Evolutionary conservation across 805 yeast species (phyloP), one percentile per base, ranked within the genome.

Genomic region (Cyberlindnera subsufficiens): DNA sequence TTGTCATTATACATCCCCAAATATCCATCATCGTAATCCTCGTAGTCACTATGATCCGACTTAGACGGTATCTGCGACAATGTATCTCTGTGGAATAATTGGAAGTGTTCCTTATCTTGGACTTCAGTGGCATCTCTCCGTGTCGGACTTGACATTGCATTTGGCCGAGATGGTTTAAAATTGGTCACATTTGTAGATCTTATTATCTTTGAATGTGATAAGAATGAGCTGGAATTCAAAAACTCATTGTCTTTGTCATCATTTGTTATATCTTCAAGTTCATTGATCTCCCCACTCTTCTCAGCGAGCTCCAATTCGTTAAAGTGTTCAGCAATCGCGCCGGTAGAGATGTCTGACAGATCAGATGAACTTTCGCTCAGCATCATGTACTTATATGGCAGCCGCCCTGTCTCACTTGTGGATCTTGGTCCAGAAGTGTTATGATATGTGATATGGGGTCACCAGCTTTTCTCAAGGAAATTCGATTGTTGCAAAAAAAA

Each of bases 121-220:
- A 22, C 17, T 18, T 29, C 27, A 7, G 37, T 34, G 20, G 37
- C 32, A 18, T 47, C 49, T 30, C 50, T 39, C 6, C 58, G 46
- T 2, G 54, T 50, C 6, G 61, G 60, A 19, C 60, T 56, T 4
- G 49, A 16, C 2, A 45, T 30, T 30, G 31, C 15, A 6, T 32
- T 30, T 1, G 42, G 45, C 6, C 30, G 35, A 3, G 43, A 20
- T 6, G 52, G 40, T 18, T 45, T 47, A 38, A 50, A 42, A 18
- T 42, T 47, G 7, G 47, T 37, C 10, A 58, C 46, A 30, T 58
- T 58, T 3, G 54, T 41, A 0, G 53, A 35, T 16, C 56, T 31
- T 14, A 58, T 51, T 18, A 58, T 56, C 42, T 56, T 53, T 3
- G 62, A 56, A 20, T 51, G 46, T 3, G 60, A 50, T 5, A 58